These are phyloP conservation scores for Moelleriella libera DNA, from an alignment of 2,329 filamentous ascomycete genomes.

Conservation along the genomic window DNA sequence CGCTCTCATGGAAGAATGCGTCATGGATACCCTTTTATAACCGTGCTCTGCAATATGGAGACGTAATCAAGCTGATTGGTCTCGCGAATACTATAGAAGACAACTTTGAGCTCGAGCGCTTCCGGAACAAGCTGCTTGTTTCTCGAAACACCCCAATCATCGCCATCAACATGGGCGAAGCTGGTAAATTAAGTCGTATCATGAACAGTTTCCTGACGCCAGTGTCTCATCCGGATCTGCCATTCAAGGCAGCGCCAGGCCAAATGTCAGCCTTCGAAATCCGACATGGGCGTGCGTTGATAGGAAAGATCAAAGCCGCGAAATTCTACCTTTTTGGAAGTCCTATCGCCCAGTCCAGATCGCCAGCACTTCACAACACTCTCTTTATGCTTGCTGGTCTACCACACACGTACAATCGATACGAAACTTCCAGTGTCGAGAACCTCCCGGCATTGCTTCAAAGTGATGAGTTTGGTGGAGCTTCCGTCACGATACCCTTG, in stretches of 20 bases:
- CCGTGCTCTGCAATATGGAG: conserved; percentile 74
- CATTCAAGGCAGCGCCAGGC: conserved; percentile 85
- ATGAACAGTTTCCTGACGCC: conserved; percentile 90
- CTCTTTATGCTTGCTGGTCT: conserved; percentile 66
- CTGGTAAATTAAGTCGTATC: conserved; percentile 79
- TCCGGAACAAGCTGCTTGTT: conserved; percentile 61
- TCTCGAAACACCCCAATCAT: conserved; percentile 76
- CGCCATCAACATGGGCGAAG: conserved; percentile 85
- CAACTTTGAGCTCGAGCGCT: conserved; percentile 72
- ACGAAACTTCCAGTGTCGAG: conserved; percentile 56
- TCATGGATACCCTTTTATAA: conserved; percentile 89
- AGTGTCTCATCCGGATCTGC: conserved; percentile 78
- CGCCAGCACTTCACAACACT: conserved; percentile 78
- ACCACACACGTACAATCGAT: conserved; percentile 64
- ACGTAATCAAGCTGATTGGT: conserved; percentile 89
- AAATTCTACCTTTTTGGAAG: conserved; percentile 81
- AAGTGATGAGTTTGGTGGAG: conserved; percentile 69
- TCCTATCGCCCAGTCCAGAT: conserved; percentile 70
- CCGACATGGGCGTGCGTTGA: conserved; percentile 58
- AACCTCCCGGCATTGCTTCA: conserved; percentile 54
- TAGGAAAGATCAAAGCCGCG: conserved; percentile 64
- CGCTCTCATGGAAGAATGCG: conserved; percentile 80
- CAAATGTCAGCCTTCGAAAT: conserved; percentile 88
- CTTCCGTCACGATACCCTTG: conserved; percentile 88
- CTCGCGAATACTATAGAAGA: conserved; percentile 63